Percentiles rank a stretch among this genome's conserved stretches.
Conservation (phyloP, 768 basidiomycete genomes). For the Hygrophoropsis aurantiaca region DNA sequence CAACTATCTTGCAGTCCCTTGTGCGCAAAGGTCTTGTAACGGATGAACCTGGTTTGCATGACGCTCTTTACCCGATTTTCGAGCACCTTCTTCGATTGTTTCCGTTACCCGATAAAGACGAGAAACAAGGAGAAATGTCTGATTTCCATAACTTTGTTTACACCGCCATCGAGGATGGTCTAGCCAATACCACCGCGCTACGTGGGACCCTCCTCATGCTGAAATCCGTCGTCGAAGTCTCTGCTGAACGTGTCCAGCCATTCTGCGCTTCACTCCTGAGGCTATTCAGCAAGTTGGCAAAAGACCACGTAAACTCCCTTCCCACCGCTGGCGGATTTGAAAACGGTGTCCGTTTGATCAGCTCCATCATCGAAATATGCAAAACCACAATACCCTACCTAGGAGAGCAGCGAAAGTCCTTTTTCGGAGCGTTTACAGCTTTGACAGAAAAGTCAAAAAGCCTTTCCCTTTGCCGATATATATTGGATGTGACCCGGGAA, state of each 20-base stretch:
- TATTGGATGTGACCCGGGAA: conserved; percentile 81
- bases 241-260: conserved; percentile 80
- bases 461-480: conserved; percentile 70
- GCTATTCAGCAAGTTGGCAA: conserved; percentile 79
- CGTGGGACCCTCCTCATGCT: conserved; percentile 86
- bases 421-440: conserved; percentile 74
- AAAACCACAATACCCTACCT: conserved; percentile 77
- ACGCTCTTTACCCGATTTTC: conserved; percentile 79
- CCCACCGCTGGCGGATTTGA: conserved; percentile 52
- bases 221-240: conserved; percentile 76
- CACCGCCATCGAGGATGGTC: conserved; percentile 71
- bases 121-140: conserved; percentile 63
- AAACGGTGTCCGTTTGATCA: conserved; percentile 61
- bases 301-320: conserved; percentile 76
- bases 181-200: conserved; percentile 69
- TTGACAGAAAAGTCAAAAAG: conserved; percentile 92
- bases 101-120: conserved; percentile 79
- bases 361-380: conserved; percentile 83
- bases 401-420: conserved; percentile 81
- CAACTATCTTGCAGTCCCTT: conserved; percentile 72
- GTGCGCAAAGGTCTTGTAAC: conserved; percentile 84
- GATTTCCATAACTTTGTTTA: conserved; percentile 81
- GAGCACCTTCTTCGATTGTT: conserved; percentile 75
- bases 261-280: conserved; percentile 78
- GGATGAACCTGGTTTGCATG: conserved; percentile 79